These are phyloP conservation scores for Botrytis cinerea DNA, from an alignment of 2,329 filamentous ascomycete genomes.

Conservation along the genomic window DNA sequence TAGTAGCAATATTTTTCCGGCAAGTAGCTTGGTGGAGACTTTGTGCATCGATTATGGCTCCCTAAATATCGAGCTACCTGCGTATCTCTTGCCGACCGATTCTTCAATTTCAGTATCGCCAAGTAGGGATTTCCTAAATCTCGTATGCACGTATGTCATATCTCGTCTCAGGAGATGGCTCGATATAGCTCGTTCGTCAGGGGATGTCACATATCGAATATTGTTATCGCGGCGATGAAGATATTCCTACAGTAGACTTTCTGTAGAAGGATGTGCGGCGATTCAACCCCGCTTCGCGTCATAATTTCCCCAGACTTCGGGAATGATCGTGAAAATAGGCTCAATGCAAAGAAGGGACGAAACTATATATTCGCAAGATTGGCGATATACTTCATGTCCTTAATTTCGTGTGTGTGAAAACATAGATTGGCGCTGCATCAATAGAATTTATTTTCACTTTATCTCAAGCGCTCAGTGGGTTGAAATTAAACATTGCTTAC, in stretches of 20 bases:
- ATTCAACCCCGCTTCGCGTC: constrained; percentile 20
- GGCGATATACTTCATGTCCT: background rate
- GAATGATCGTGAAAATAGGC: constrained; percentile 10
- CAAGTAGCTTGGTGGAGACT: background rate
- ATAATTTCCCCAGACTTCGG: constrained; percentile 24
- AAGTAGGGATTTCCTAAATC: background rate
- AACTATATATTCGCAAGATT: constrained; percentile 17
- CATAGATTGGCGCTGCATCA: background rate
- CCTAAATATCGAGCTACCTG: background rate
- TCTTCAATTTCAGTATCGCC: background rate
- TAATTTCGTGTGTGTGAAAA: background rate
- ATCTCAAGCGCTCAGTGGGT: background rate
- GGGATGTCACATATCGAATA: background rate
- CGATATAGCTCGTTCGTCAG: background rate
- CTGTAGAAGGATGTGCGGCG: background rate
- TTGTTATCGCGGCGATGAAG: constrained; percentile 15
- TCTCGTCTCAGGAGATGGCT: background rate
- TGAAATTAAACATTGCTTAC: constrained; percentile 5
- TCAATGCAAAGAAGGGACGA: constrained; percentile 2
- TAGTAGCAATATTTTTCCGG: background rate
- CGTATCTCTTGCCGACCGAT: background rate
- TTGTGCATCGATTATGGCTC: background rate
- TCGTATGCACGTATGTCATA: constrained; percentile 5
- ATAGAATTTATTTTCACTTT: background rate
- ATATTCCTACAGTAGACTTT: background rate